Base-by-base conservation (phyloP, 352 stramenopile genomes). In the Pythium rhizo-oryzae region DNA sequence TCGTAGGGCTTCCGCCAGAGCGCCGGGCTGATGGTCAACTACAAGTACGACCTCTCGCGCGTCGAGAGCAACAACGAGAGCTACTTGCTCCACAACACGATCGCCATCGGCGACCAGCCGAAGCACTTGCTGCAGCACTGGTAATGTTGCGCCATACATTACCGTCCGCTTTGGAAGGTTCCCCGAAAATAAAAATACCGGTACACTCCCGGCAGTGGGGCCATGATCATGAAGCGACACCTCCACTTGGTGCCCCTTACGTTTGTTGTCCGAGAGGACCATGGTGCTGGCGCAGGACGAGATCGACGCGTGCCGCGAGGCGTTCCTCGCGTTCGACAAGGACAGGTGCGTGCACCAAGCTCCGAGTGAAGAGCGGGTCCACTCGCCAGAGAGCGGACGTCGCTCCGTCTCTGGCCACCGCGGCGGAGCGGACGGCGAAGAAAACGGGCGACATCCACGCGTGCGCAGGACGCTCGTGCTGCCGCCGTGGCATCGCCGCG, bases 291-390 rank as follows among this genome's bases (percentile, higher is more conserved):
- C 91, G 5, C 95, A 99, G 72, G 96, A 99, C 59, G 96, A 99
- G 81, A 99, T 99, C 62, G 96, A 99, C 57, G 93, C 87, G 46
- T 99, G 97, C 65, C 83, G 96, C 55, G 95, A 99, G 71, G 96
- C 96, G 1, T 99, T 99, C 76, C 76, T 99, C 19, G 93, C 95
- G 2, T 99, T 99, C 72, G 97, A 99, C 71, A 99, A 99, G 73
- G 97, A 99, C 73, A 76, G 85, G 87, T 93, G 50, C 44, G 11
- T 53, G 28, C 24, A 46, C 28, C 35, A 41, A 11, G n/a, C n/a
- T n/a, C n/a, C n/a, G n/a, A n/a, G n/a, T 8, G 12, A 41, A 41
- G 13, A 16, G 35, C 35, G 18, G 18, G 24, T 50, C 43, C 43
- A 16, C 43, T 59, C n/a, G 50, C 50, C 50, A 52, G 46, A 52